phyloP scores from a whole-genome alignment of 495 filamentous ascomycete species.

The Talaromyces stipitatus region DNA sequence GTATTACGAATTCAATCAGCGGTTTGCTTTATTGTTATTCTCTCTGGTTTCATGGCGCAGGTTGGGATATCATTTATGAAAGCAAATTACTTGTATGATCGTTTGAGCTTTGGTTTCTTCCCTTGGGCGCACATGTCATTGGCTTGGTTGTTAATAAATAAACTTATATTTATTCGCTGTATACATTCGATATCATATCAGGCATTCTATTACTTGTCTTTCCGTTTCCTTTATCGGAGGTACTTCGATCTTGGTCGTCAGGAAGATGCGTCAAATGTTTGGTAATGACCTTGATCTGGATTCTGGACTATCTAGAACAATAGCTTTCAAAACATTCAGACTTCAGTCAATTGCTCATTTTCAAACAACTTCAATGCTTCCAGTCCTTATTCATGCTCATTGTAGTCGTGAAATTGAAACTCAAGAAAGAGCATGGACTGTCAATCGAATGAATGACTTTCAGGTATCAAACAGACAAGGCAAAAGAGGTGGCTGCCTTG shows the following conservation, averaged over 20 bases:
- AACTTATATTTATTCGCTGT: background rate
- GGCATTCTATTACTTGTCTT: background rate
- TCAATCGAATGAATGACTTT: background rate
- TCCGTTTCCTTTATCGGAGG: too few relatives aligned
- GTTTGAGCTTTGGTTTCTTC: background rate
- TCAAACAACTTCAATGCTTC: too few relatives aligned
- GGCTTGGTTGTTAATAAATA: background rate
- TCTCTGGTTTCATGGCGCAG: background rate
- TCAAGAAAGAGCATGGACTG: too few relatives aligned
- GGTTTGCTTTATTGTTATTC: constrained; percentile 4
- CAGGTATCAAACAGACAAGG: background rate
- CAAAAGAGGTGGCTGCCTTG: background rate
- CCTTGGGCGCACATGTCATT: background rate
- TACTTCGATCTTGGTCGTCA: too few relatives aligned
- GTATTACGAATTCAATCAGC: too few relatives aligned
- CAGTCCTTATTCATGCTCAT: too few relatives aligned
- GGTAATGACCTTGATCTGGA: too few relatives aligned
- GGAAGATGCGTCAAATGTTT: too few relatives aligned
- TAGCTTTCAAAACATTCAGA: too few relatives aligned
- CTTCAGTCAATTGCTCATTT: too few relatives aligned
- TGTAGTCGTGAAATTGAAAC: too few relatives aligned
- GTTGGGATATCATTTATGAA: background rate
- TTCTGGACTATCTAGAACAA: too few relatives aligned
- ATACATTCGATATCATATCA: background rate
- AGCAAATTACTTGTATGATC: background rate